Evolutionary conservation across 495 filamentous ascomycete genomes (phyloP), one percentile per base, ranked within the genome.

Genomic region (Aspergillus wentii): DNA sequence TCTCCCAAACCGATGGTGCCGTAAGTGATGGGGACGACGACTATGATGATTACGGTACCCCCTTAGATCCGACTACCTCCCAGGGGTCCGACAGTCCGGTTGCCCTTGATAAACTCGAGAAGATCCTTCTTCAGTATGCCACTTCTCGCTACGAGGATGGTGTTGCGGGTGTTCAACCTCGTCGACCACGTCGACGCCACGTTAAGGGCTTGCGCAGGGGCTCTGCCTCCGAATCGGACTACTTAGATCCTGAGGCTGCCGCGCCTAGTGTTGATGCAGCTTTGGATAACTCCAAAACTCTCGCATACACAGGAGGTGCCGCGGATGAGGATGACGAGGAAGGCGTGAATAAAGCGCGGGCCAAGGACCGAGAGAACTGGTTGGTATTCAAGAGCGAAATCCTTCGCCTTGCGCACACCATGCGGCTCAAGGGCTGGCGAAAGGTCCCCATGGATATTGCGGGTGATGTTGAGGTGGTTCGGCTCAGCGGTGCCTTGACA

Each of bases 401-500:
- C 38, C 68, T 97, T 43, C 84, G 86, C 28, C 63, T 97, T 32
- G 72, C 86, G 2, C 94, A 97, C 64, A 99, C 92, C 0, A 68
- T 99, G 35, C 76, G 77, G 34, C 74, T 96, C 25, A 90, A 88
- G 59, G 83, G 90, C 4, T 99, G 92, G 92, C 81, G 89, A 32
- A 78, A 77, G 40, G 76, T 99, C 2, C 71, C 86, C 5, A 67
- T 95, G 49, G 87, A 94, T 6, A 51, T 58, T 28, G 78, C 79
- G 40, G 64, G 54, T 26, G 80, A 87, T 17, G 84, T 99, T 30
- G 79, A 78, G 11, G 84, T 97, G 17, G 75, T 85, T 57, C 79
- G 89, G 11, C 78, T 99, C 9, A 95, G 89, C 54, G 92, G 92
- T 35, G 92, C 92, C 11, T 64, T 97, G 54, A 99, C 92, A 3